phyloP scores from a whole-genome alignment of 495 filamentous ascomycete species.

The Darksidea phi region DNA sequence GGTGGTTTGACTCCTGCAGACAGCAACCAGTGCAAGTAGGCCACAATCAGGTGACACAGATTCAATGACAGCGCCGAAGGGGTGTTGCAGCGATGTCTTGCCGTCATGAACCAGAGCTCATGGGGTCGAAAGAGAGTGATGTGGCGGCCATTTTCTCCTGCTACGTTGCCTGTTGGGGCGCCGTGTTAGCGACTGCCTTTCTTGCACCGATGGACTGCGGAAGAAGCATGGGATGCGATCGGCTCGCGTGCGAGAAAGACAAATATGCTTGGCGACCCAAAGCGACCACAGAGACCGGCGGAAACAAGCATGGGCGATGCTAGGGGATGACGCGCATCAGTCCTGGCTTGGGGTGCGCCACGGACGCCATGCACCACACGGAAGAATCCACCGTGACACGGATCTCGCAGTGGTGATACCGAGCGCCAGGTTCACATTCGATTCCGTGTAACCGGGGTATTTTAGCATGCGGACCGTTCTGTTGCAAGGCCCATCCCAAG shows the following conservation, averaged over 20 bases:
- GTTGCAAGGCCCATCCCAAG: conserved; percentile 6
- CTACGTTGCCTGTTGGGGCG: no score
- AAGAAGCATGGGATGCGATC: conserved; percentile 16
- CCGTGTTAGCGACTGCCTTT: background rate
- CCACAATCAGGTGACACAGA: background rate
- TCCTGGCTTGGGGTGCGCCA: conserved; percentile 28
- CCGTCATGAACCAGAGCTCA: conserved; percentile 1
- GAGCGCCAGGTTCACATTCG: conserved; percentile 23
- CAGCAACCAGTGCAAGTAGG: background rate
- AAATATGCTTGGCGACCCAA: conserved; percentile 16
- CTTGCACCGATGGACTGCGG: background rate
- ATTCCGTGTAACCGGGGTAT: conserved; percentile 20
- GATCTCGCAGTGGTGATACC: conserved; percentile 28
- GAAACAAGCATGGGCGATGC: conserved; percentile 13
- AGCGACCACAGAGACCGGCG: conserved; percentile 6
- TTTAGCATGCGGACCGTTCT: conserved; percentile 1
- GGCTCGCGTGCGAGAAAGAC: conserved; percentile 22
- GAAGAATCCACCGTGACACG: conserved; percentile 19
- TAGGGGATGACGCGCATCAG: conserved; percentile 32
- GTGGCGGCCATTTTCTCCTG: background rate
- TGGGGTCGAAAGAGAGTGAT: background rate
- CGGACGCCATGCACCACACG: conserved; percentile 22
- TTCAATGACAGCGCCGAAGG: background rate
- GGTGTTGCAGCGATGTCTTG: conserved; percentile 10
- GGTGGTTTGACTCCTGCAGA: background rate